Evolutionary conservation across 352 stramenopile species (phyloP), one percentile per base, ranked within the genome.

Genomic region (Pythium coloratum): DNA sequence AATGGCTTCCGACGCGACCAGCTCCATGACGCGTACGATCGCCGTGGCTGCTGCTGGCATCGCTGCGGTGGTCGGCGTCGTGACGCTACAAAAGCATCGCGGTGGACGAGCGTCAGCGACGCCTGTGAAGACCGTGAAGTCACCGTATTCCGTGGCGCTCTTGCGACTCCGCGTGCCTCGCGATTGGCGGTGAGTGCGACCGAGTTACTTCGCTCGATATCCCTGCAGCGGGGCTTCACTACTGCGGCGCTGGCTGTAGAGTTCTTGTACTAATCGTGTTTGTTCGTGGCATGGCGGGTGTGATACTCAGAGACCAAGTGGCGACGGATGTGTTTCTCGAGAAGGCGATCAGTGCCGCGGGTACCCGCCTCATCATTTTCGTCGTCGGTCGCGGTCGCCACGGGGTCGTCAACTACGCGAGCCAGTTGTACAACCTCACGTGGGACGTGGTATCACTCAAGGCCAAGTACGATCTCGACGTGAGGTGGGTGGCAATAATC

Each of bases 341-440:
- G 55, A 90, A 89, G 64, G 59, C 75, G 10, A 74, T 82, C 20
- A 73, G 76, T 30, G 62, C 75, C 8, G 82, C 89, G 30, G 64
- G 75, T 10, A 60, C 81, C 13, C 78, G 68, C 20, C 69, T 94
- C 18, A 63, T 86, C 28, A 75, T 94, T 47, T 94, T 78, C 67
- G 84, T 94, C 28, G 75, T 75, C n/a, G 81, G 78, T 6, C 58
- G 72, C 20, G 70, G 81, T 54, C 80, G 79, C 49, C 77, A 86
- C 62, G 83, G 86, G 66, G 73, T 84, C 60, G 65, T 94, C 54
- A 89, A 88, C 69, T 94, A 90, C 77, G 80, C 76, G 64, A 91
- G 86, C 70, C 77, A 94, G 60, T 73, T 94, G 28, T 92, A 92
- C 72, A 77, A 74, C 24, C 66, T 90, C 62, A 74, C 84, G 32